A percentile compares a stretch with the other conserved stretches of the same genome.
Conservation (phyloP, 2,329 filamentous ascomycete genomes). For the Daldinia eschscholtzii region DNA sequence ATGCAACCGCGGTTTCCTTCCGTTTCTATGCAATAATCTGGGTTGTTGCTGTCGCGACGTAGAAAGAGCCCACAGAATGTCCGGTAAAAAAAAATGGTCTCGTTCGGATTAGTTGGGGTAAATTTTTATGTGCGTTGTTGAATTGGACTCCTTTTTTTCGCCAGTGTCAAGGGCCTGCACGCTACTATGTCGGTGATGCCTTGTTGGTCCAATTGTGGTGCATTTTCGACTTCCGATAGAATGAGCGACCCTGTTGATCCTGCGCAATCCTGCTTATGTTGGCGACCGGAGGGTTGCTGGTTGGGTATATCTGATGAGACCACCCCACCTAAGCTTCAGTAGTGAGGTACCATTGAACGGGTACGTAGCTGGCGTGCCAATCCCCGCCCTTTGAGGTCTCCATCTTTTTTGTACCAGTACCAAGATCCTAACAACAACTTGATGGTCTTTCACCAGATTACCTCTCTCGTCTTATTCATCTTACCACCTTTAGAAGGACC, state of each 20-base stretch:
- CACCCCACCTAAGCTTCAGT: constrained; percentile 33
- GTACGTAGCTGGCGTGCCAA: constrained; percentile 25
- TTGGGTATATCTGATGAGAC: constrained; percentile 33
- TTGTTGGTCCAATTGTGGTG: constrained; percentile 41
- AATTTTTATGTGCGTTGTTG: constrained; percentile 47
- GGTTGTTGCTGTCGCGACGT: constrained; percentile 38
- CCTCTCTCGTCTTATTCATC: constrained; percentile 29
- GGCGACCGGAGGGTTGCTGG: constrained; percentile 32
- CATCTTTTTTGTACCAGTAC: constrained; percentile 42
- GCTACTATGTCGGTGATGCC: constrained; percentile 37
- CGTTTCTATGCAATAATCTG: constrained; percentile 20
- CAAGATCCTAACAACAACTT: constrained; percentile 35
- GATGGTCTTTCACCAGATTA: constrained; percentile 9
- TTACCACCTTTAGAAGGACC: constrained; percentile 17
- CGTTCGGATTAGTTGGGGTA: constrained; percentile 53
- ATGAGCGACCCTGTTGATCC: constrained; percentile 39
- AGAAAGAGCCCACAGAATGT: constrained; percentile 37
- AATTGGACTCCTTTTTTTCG: constrained; percentile 43
- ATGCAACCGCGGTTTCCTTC: constrained; percentile 15
- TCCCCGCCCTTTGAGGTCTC: constrained; percentile 31
- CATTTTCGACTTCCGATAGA: constrained; percentile 32
- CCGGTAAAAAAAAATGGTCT: constrained; percentile 27
- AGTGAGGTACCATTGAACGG: constrained; percentile 14
- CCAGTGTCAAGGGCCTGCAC: constrained; percentile 29
- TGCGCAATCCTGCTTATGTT: constrained; percentile 39